phyloP scores from a whole-genome alignment of 148 eudicot species.

The Rhododendron henanense region DNA sequence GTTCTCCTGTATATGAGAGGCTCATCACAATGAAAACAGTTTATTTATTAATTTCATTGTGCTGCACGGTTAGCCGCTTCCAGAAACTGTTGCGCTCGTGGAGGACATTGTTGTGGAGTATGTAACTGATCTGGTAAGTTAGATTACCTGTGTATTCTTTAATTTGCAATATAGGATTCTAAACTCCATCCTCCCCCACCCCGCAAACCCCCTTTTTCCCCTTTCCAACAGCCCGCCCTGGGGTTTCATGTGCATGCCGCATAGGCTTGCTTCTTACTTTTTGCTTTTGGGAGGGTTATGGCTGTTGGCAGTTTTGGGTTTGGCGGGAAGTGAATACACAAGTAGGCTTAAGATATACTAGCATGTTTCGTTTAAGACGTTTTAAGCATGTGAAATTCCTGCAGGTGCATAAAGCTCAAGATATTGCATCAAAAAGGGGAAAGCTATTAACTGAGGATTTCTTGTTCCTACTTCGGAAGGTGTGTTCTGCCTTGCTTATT shows the following conservation, averaged over 20 bases:
- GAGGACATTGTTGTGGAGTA: conserved; percentile 98
- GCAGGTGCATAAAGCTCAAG: conserved; percentile 95
- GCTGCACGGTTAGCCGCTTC: conserved; percentile 69
- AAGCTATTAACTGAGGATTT: conserved; percentile 90
- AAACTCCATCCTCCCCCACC: not conserved
- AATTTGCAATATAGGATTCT: not conserved
- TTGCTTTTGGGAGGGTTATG: not conserved
- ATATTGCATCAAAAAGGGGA: conserved; percentile 81
- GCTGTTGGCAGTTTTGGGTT: not conserved
- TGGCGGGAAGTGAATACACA: not conserved
- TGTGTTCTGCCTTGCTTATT: conserved; percentile 19
- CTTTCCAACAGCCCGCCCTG: not conserved
- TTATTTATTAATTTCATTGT: not conserved
- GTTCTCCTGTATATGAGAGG: not conserved
- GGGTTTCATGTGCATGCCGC: too few relatives aligned
- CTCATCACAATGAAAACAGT: not conserved
- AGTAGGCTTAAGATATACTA: not conserved
- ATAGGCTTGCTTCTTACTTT: not conserved
- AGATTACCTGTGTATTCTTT: not conserved
- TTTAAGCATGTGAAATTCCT: conserved; percentile 2
- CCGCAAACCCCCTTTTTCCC: not conserved
- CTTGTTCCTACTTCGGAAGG: conserved; percentile 83
- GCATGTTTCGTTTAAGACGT: not conserved
- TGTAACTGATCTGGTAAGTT: conserved; percentile 86
- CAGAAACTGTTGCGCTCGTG: conserved; percentile 85